Evolutionary conservation across 2,329 filamentous ascomycete genomes (phyloP).

Genomic region (Paecilomyces dactylethromorphus): DNA sequence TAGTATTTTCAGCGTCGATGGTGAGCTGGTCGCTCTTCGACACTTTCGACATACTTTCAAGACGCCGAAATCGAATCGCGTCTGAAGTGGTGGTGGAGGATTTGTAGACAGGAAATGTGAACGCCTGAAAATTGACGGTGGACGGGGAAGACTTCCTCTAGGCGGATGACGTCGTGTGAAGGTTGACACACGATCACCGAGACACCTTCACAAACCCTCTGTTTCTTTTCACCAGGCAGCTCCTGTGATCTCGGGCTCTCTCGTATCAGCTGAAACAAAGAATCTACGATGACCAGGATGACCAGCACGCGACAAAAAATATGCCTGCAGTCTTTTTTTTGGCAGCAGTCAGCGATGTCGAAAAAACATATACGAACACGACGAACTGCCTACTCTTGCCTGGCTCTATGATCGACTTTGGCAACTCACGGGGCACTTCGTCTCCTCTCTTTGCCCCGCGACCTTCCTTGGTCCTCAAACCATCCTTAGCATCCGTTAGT

Average conservation of each 20-base stretch:
- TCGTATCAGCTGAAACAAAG: neutral
- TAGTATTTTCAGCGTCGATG: neutral
- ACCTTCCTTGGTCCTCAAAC: constrained; percentile 10
- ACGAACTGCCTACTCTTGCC: neutral
- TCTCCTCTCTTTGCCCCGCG: neutral
- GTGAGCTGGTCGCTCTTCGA: neutral
- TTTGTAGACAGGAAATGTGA: neutral
- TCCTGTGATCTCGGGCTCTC: neutral
- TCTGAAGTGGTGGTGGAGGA: neutral
- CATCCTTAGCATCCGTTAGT: constrained; percentile 5
- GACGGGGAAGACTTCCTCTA: neutral
- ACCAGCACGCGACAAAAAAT: neutral
- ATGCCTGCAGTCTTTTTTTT: neutral
- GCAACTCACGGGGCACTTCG: neutral
- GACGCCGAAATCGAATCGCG: neutral
- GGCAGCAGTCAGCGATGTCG: neutral
- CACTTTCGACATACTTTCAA: neutral
- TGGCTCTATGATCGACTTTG: neutral
- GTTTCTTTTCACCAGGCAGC: neutral
- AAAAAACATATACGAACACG: neutral
- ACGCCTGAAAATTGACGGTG: neutral
- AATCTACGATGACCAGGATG: neutral
- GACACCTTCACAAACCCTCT: neutral
- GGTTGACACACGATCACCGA: neutral
- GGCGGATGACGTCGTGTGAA: neutral